A percentile compares a stretch with the other conserved stretches of the same genome.
phyloP scores from a whole-genome alignment of 1,284 basidiomycete genomes.

The Ustilago shanxiensis region DNA sequence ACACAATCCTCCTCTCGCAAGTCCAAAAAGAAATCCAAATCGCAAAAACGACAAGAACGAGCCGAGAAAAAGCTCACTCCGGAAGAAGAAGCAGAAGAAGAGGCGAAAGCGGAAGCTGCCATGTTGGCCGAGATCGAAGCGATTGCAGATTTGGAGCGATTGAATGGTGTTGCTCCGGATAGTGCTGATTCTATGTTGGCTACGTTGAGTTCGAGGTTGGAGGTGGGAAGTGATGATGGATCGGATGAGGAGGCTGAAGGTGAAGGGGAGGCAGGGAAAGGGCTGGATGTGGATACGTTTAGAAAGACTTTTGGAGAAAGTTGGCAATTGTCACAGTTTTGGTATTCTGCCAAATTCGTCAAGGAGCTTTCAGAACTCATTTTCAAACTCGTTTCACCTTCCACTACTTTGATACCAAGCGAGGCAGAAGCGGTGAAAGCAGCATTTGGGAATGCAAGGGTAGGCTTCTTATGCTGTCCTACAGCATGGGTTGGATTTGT shows the following conservation, averaged over 20 bases:
- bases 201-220: constrained; percentile 15
- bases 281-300: constrained; percentile 52
- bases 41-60: not conserved
- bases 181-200: constrained; percentile 43
- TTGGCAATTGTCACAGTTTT: constrained; percentile 53
- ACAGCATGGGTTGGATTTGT: constrained; percentile 70
- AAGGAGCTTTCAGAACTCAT: constrained; percentile 36
- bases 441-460: constrained; percentile 17
- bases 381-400: constrained; percentile 18
- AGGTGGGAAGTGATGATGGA: constrained; percentile 8
- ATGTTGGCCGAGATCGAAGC: constrained; percentile 60
- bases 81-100: constrained; percentile 21
- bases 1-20: constrained; percentile 29
- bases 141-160: constrained; percentile 49
- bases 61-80: constrained; percentile 29
- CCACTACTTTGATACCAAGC: constrained; percentile 2
- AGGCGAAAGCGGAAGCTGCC: constrained; percentile 49
- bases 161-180: constrained; percentile 46
- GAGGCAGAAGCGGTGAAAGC: not conserved
- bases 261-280: not conserved
- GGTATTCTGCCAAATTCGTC: constrained; percentile 45
- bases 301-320: constrained; percentile 63
- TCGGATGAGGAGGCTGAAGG: constrained; percentile 35
- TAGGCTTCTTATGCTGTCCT: constrained; percentile 70
- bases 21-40: constrained; percentile 14